Evolutionary conservation across 352 stramenopile species (phyloP).

Genomic region (Globisporangium canariense): DNA sequence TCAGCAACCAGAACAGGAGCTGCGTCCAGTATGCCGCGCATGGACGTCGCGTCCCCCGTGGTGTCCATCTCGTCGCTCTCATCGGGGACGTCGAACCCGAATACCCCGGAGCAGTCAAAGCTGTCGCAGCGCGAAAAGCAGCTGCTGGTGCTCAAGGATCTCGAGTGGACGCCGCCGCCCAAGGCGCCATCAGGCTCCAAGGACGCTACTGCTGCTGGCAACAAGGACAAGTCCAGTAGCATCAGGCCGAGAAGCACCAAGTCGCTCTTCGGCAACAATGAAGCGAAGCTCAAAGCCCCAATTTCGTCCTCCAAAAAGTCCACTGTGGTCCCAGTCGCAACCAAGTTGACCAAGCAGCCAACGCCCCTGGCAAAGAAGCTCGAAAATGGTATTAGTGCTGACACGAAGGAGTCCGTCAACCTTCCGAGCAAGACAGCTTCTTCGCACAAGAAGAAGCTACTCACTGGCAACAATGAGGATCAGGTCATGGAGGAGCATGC

Average conservation of each 20-base stretch:
- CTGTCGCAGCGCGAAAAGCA: slow-evolving; percentile 37
- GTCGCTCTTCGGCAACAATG: slow-evolving; percentile 14
- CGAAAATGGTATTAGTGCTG: background rate
- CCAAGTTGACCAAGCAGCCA: slow-evolving; percentile 4
- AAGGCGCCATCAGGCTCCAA: slow-evolving; percentile 2
- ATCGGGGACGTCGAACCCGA: slow-evolving; percentile 53
- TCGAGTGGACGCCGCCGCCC: slow-evolving; percentile 48
- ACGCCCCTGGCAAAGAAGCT: background rate
- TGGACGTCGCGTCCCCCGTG: slow-evolving; percentile 50
- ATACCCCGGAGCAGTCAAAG: slow-evolving; percentile 47
- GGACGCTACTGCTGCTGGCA: background rate
- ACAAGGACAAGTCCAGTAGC: slow-evolving; percentile 11
- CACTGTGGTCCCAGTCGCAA: background rate
- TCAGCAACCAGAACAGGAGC: background rate
- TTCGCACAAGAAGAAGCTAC: background rate
- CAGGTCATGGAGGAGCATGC: background rate
- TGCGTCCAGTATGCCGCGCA: slow-evolving; percentile 13
- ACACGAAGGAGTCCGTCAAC: background rate
- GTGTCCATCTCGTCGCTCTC: slow-evolving; percentile 70
- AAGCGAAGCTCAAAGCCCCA: background rate
- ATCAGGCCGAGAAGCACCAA: slow-evolving; percentile 12
- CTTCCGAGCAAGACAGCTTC: background rate
- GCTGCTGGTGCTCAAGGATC: slow-evolving; percentile 40
- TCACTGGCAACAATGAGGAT: background rate
- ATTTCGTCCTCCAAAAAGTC: background rate